Conservation (phyloP, 2,329 filamentous ascomycete genomes). For the Clarireedia paspali region DNA sequence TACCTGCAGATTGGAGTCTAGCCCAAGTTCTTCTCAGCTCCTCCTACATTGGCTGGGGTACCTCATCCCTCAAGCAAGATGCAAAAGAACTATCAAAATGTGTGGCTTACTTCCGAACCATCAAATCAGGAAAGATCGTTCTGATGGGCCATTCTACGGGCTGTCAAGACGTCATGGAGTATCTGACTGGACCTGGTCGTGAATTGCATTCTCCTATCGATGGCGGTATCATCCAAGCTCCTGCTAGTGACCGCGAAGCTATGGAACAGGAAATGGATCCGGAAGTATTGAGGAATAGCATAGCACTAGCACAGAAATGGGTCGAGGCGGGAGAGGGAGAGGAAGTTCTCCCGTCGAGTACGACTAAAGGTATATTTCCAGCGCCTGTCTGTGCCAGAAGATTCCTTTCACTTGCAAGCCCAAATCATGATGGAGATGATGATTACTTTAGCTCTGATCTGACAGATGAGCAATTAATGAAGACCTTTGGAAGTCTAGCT, state of each 20-base stretch:
- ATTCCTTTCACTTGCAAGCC: constrained; percentile 50
- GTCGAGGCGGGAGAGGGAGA: constrained; percentile 35
- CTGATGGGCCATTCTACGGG: constrained; percentile 65
- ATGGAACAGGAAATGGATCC: constrained; percentile 33
- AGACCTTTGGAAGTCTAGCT: constrained; percentile 49
- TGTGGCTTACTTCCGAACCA: constrained; percentile 39
- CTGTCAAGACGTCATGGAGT: constrained; percentile 62
- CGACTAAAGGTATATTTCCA: constrained; percentile 24
- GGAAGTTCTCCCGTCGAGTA: constrained; percentile 35
- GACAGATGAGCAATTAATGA: constrained; percentile 38
- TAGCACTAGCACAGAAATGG: constrained; percentile 34
- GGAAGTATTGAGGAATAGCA: constrained; percentile 28
- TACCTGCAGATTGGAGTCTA: constrained; percentile 36
- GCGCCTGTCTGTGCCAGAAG: constrained; percentile 47
- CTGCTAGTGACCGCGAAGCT: constrained; percentile 56
- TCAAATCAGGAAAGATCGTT: constrained; percentile 45
- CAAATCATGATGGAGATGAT: constrained; percentile 49
- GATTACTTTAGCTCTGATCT: constrained; percentile 64
- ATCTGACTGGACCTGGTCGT: constrained; percentile 36
- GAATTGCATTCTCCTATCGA: constrained; percentile 40
- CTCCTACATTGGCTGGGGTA: constrained; percentile 34
- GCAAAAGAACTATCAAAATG: constrained; percentile 40
- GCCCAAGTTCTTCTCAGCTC: constrained; percentile 40
- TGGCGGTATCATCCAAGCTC: constrained; percentile 58
- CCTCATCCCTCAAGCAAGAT: constrained; percentile 38